Evolutionary conservation across 352 stramenopile genomes (phyloP).

Genomic region (Phytophthora macrochlamydospora): DNA sequence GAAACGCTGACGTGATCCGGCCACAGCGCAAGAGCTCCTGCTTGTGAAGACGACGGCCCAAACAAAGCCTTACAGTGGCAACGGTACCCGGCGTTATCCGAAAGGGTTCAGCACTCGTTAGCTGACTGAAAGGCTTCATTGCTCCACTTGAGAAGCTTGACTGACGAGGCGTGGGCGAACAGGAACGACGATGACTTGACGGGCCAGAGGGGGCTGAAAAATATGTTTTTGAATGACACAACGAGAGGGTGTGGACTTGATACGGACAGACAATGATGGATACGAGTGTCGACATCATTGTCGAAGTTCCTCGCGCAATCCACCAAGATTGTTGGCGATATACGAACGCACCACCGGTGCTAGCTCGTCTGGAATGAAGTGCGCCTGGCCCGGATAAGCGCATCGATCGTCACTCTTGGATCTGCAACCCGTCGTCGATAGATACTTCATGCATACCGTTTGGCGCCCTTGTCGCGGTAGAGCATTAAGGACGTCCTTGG

Average conservation of each 20-base stretch:
- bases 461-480: not conserved
- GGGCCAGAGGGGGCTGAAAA: not conserved
- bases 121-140: not conserved
- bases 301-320: not conserved
- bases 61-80: not conserved
- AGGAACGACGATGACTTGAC: not conserved
- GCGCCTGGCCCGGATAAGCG: constrained; percentile 6
- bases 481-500: constrained; percentile 3
- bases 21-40: not conserved
- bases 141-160: not conserved
- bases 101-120: not conserved
- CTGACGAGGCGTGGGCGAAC: not conserved
- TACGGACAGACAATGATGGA: not conserved
- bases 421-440: not conserved
- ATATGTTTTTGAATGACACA: not conserved
- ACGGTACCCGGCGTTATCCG: constrained; percentile 1
- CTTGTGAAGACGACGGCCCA: constrained; percentile 3
- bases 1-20: not conserved
- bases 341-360: not conserved
- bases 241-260: not conserved
- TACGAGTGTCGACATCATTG: not conserved
- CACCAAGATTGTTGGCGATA: constrained; percentile 2
- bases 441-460: constrained; percentile 12
- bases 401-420: constrained; percentile 10
- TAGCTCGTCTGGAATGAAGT: constrained; percentile 8